Evolutionary conservation across 768 basidiomycete genomes (phyloP), one percentile per base, ranked within the genome.

Genomic region (Gymnopilus dilepis): DNA sequence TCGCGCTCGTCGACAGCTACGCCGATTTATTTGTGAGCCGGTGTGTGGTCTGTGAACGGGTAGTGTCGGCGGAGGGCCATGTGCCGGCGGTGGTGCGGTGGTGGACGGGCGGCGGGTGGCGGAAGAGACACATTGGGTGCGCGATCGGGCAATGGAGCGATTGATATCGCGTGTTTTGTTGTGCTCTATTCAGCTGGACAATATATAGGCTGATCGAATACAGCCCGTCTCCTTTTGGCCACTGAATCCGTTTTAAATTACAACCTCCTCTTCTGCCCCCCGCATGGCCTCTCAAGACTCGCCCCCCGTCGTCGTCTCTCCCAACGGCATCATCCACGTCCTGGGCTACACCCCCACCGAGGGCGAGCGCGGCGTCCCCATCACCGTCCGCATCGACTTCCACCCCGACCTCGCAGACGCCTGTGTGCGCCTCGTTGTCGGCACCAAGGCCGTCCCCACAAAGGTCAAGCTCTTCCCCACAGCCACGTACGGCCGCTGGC

Each of bases 381-480:
- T 95, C 69, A 80, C 84, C 34, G 86, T 90, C 64, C 80, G 83
- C 65, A 83, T 88, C 58, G 82, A 85, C 65, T 88, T 90, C 73
- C 78, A 77, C 65, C 80, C 79, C 62, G 77, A 77, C 13, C 74
- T 75, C 30, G 77, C 82, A 9, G 83, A 85, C 57, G 73, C 80
- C 6, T 86, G 82, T 61, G 84, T 94, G 22, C 86, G 93, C 54
- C 85, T 95, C 64, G 86, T 94, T 66, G 80, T 95, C 64, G 92
- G 89, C 30, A 73, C 79, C 61, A 86, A 83, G 63, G 84, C 91
- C 2, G 81, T 94, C 24, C 78, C 79, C 33, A 94, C 93, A 0
- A 82, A 82, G 12, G 89, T 94, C 28, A 78, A 79, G 43, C 81
- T 84, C 66, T 69, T 88, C 0, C 77, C 78, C n/a, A 69, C 76